Percentiles rank a stretch among this genome's conserved stretches.
phyloP scores from a whole-genome alignment of 441 rosid species.

The Populus hybrid region DNA sequence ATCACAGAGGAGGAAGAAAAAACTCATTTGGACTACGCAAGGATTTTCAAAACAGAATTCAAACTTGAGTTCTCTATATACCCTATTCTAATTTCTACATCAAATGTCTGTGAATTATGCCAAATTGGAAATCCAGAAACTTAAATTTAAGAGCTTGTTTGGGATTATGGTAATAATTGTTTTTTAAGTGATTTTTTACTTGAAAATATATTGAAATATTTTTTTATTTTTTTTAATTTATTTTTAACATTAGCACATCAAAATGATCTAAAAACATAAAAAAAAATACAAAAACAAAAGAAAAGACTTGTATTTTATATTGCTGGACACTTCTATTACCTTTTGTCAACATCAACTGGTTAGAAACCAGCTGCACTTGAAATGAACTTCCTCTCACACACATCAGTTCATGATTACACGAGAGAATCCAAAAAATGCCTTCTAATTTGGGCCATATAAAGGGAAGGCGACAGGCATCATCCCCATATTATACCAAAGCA shows the following conservation, averaged over 20 bases:
- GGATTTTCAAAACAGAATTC: neutral
- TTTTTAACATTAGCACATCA: too few species aligned
- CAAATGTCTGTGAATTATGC: neutral
- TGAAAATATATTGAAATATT: too few species aligned
- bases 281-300: too few species aligned
- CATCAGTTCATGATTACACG: constrained; percentile 1
- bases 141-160: too few species aligned
- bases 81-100: neutral
- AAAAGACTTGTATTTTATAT: too few species aligned
- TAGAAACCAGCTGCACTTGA: constrained; percentile 1
- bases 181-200: too few species aligned
- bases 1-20: too few species aligned
- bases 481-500: neutral
- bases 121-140: neutral
- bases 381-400: neutral
- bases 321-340: neutral
- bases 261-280: too few species aligned
- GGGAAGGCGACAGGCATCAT: neutral
- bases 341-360: constrained; percentile 27
- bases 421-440: constrained; percentile 36
- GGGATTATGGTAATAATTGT: too few species aligned
- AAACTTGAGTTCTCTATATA: neutral
- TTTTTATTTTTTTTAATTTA: too few species aligned
- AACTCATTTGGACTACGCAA: neutral
- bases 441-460: constrained; percentile 13